Conservation (phyloP, 257 asterid species). For the Ajuga chamaepitys region DNA sequence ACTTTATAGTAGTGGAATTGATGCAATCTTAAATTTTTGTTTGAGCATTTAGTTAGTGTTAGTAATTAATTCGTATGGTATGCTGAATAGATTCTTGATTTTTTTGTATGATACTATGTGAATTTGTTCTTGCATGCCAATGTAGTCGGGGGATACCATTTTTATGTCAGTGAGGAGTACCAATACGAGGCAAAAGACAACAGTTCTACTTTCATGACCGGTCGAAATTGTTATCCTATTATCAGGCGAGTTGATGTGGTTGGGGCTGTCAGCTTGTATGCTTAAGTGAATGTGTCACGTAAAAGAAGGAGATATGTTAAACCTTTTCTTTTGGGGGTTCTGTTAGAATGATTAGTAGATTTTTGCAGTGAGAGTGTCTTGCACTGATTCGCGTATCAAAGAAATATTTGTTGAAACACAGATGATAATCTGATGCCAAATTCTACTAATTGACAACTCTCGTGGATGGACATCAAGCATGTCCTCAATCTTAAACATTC, state of each 20-base stretch:
- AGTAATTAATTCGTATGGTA: not conserved
- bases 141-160: not conserved
- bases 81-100: not conserved
- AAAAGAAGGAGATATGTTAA: not conserved
- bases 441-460: not conserved
- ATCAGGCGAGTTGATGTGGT: not conserved
- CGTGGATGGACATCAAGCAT: not conserved
- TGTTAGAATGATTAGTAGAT: not conserved
- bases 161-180: not conserved
- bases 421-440: not conserved
- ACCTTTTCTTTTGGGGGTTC: not conserved
- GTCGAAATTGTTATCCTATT: not conserved
- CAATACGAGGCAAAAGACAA: not conserved
- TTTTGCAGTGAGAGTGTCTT: not conserved
- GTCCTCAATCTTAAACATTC: not conserved
- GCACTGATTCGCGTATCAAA: not conserved
- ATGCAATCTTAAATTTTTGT: not conserved
- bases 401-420: not conserved
- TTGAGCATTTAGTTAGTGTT: not conserved
- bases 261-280: not conserved
- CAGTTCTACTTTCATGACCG: not conserved
- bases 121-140: not conserved
- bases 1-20: not conserved
- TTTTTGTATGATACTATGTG: not conserved
- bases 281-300: not conserved